Evolutionary conservation across 805 yeast genomes (phyloP).

Genomic region (Barnettozyma salicaria): DNA sequence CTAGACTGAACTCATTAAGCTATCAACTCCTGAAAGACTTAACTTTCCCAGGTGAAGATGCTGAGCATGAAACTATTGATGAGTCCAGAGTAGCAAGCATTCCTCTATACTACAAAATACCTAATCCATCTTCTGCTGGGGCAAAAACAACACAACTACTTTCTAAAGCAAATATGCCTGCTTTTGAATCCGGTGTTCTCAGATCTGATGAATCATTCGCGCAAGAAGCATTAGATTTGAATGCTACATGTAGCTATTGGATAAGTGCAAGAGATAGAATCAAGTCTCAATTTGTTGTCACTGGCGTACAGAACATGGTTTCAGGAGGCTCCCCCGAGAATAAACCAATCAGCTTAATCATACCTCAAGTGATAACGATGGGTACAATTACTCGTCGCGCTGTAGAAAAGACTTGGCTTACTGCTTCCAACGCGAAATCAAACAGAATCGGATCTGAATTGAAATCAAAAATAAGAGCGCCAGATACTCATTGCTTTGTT

Average conservation of each 20-base stretch:
- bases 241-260: conserved; percentile 87
- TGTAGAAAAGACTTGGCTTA: conserved; percentile 95
- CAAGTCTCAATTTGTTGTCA: conserved; percentile 75
- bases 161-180: conserved; percentile 66
- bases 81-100: conserved; percentile 12
- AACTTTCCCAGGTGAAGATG: conserved; percentile 13
- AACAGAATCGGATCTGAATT: conserved; percentile 88
- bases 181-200: conserved; percentile 67
- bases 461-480: conserved; percentile 81
- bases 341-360: conserved; percentile 38
- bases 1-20: conserved; percentile 31
- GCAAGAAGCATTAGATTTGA: conserved; percentile 67
- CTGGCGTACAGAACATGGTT: conserved; percentile 18
- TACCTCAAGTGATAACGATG: conserved; percentile 85
- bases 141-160: conserved; percentile 70
- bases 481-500: conserved; percentile 82
- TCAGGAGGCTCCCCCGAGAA: no score
- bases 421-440: conserved; percentile 90
- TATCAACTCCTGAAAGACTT: conserved; percentile 20
- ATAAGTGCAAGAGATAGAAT: conserved; percentile 83
- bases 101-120: conserved; percentile 61
- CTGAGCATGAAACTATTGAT: conserved; percentile 5
- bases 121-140: conserved; percentile 80
- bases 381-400: conserved; percentile 97
- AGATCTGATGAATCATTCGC: conserved; percentile 71